These are phyloP conservation scores for Euphorbia tirucalli DNA, from an alignment of 345 rosid species.

Conservation along the genomic window DNA sequence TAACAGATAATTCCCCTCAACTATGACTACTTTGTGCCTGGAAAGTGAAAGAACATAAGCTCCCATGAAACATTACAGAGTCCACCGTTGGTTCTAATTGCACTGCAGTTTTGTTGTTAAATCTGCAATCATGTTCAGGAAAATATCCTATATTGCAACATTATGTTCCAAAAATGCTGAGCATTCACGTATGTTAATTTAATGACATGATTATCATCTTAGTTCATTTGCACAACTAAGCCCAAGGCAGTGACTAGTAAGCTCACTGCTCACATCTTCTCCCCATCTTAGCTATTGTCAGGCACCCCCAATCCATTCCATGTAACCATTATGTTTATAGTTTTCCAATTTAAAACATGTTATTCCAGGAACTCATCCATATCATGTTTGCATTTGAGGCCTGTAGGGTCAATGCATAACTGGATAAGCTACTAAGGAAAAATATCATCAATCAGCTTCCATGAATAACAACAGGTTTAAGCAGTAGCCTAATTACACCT, in stretches of 20 bases:
- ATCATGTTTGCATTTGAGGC: too few species aligned
- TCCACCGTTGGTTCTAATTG: background rate
- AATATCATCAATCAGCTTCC: background rate
- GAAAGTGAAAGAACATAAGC: conserved; percentile 24
- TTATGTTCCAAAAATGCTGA: background rate
- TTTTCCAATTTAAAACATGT: background rate
- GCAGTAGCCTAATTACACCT: background rate
- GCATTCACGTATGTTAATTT: background rate
- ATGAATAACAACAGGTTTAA: background rate
- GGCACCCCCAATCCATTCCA: background rate
- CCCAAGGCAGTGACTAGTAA: background rate
- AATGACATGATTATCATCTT: background rate
- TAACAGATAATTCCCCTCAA: conserved; percentile 83
- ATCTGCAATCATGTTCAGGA: background rate
- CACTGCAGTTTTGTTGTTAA: background rate
- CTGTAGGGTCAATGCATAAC: too few species aligned
- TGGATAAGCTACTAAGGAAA: background rate
- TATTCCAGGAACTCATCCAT: background rate
- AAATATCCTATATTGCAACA: background rate
- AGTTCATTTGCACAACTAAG: background rate
- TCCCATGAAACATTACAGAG: conserved; percentile 2
- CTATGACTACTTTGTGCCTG: conserved; percentile 87
- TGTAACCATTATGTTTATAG: background rate
- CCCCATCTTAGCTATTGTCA: background rate
- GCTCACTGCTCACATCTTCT: background rate